Evolutionary conservation across 352 stramenopile genomes (phyloP).

Genomic region (Phytopythium ostracodes): DNA sequence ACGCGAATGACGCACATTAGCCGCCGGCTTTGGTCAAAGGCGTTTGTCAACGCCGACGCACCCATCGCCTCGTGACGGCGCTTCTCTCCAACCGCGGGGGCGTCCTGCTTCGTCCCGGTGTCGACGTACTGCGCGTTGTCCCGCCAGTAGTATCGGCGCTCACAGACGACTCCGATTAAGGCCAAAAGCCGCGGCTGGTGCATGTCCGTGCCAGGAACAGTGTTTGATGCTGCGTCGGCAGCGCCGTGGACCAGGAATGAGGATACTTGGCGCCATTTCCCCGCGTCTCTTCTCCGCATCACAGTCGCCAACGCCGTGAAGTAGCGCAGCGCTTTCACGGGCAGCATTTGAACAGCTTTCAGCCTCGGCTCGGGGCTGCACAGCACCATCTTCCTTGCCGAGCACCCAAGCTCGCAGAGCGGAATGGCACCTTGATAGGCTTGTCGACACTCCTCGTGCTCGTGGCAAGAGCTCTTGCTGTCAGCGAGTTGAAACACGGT

Average conservation of each 20-base stretch:
- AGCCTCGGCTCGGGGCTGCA: neutral
- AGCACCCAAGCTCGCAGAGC: neutral
- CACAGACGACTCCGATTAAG: slow-evolving; percentile 26
- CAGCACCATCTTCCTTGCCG: neutral
- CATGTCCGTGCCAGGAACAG: slow-evolving; percentile 8
- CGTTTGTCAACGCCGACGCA: neutral
- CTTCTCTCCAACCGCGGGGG: slow-evolving; percentile 7
- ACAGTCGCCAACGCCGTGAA: neutral
- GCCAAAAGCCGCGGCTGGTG: slow-evolving; percentile 33
- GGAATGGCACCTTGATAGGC: neutral
- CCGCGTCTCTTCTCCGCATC: neutral
- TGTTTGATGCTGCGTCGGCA: too few relatives aligned
- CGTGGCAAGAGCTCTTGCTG: neutral
- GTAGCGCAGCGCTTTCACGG: neutral
- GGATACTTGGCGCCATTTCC: neutral
- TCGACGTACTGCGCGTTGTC: slow-evolving; percentile 11
- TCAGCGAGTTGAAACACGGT: neutral
- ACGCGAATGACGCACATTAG: slow-evolving; percentile 29
- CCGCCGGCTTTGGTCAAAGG: neutral
- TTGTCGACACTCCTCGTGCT: slow-evolving; percentile 1
- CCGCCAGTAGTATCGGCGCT: slow-evolving; percentile 30
- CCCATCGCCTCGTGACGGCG: neutral
- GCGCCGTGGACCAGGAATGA: neutral
- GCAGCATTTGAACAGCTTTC: neutral
- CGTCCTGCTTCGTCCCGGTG: neutral